phyloP scores from a whole-genome alignment of 768 basidiomycete genomes.

The Panus rudis region DNA sequence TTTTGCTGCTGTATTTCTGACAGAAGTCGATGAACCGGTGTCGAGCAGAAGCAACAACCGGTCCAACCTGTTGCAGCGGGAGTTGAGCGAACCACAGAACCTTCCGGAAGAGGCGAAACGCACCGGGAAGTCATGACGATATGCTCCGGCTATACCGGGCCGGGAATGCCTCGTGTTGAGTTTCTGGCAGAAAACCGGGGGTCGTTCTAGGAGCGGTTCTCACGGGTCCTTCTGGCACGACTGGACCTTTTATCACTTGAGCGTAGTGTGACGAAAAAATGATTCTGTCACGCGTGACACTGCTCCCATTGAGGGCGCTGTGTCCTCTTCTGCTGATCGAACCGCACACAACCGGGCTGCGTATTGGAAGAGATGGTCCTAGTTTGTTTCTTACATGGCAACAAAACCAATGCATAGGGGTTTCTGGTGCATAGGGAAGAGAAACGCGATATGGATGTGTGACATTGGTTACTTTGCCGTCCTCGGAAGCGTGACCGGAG shows the following conservation, averaged over 20 bases:
- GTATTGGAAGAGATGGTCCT: no score
- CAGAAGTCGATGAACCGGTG: constrained; percentile 84
- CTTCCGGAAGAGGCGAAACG: constrained; percentile 15
- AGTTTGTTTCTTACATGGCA: no score
- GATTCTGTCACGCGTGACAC: constrained; percentile 30
- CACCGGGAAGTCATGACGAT: constrained; percentile 76
- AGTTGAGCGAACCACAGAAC: constrained; percentile 8
- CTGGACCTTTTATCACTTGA: constrained; percentile 53
- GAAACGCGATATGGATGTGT: no score
- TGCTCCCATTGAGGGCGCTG: no score
- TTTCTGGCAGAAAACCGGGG: constrained; percentile 37
- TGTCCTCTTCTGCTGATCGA: no score
- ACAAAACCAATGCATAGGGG: no score
- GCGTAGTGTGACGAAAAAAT: constrained; percentile 34
- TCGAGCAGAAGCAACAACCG: constrained; percentile 93
- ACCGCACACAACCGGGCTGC: no score
- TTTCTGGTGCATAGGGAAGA: no score
- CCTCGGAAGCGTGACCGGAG: no score
- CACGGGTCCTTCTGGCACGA: constrained; percentile 35
- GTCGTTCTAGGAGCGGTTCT: no score
- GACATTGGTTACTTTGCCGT: no score
- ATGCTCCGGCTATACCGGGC: constrained; percentile 43
- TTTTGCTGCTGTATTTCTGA: constrained; percentile 93
- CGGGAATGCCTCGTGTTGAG: constrained; percentile 39
- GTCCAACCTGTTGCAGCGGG: constrained; percentile 63